Evolutionary conservation across 1,139 yeast genomes (phyloP), one percentile per base, ranked within the genome.

Genomic region (Pichia sorboxylosa): DNA sequence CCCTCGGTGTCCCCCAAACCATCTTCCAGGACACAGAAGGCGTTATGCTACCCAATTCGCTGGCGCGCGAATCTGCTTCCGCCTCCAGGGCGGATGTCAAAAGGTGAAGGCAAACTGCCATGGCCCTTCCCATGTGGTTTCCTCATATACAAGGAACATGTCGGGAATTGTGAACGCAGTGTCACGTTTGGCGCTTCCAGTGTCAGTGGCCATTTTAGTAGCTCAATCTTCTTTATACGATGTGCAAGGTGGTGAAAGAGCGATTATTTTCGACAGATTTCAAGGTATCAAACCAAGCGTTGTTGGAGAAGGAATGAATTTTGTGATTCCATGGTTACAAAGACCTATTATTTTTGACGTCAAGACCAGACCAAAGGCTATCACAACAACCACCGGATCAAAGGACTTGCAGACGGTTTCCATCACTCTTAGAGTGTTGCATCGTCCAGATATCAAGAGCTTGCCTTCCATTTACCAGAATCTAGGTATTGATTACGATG

Each of bases 341-440:
- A 77, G 72, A 54, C 93, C 98, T 3, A 69, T 90, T 36, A 59
- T 85, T 23, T 92, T 72, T 55, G 98, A 92, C 53, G 95, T 92
- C 29, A 72, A 96, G 53, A 87, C 96, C 18, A 72, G 69, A 49
- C 98, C 99, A 25, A 79, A 92, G 60, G 83, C 83, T 44, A 87
- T 90, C 51, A 77, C 94, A 30, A 81, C 98, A 30, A 83, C 87
- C 39, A 92, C 99, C 1, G 98, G 98, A 15, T 85, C 97, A 18
- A 90, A 87, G 61, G 99, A 90, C 60, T 67, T 90, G 59, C 99
- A 90, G 59, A 90, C 82, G 69, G 98, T 90, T 24, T 78, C 94
- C 8, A 64, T 90, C 55, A 92, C 98, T 5, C 67, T 92, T 50
- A 73, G 99, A 52, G 95, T 90, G 28, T 68, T 90, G 48, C 95